Evolutionary conservation across 2,329 filamentous ascomycete species (phyloP).

Genomic region (Talaromyces funiculosus): DNA sequence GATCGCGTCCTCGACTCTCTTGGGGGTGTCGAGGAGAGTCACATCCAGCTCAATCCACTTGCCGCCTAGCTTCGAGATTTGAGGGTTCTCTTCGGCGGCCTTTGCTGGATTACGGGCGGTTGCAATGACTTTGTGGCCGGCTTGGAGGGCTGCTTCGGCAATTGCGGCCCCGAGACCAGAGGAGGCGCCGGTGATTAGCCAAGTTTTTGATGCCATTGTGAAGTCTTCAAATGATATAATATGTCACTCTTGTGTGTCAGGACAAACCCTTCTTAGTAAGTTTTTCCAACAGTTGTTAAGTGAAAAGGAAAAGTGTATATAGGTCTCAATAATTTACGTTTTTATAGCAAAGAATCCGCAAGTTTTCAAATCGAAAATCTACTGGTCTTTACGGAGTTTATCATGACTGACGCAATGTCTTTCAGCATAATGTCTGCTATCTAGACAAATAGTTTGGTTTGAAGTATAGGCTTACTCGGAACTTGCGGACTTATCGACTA

Average conservation of each 20-base stretch:
- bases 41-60: slow-evolving; percentile 9
- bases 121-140: slow-evolving; percentile 22
- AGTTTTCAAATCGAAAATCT: background rate
- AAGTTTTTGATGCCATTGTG: slow-evolving; percentile 15
- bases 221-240: background rate
- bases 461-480: background rate
- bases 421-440: background rate
- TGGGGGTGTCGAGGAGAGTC: background rate
- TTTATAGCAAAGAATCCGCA: background rate
- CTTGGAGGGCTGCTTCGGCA: slow-evolving; percentile 18
- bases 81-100: slow-evolving; percentile 17
- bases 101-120: slow-evolving; percentile 21
- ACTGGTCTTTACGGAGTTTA: background rate
- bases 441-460: background rate
- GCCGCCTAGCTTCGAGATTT: slow-evolving; percentile 11
- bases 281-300: background rate
- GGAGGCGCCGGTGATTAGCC: slow-evolving; percentile 21
- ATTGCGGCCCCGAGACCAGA: slow-evolving; percentile 20
- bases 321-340: background rate
- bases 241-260: background rate
- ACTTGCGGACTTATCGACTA: background rate
- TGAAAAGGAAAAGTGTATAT: background rate
- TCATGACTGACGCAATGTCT: background rate
- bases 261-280: background rate
- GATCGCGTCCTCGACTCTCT: background rate